phyloP scores from a whole-genome alignment of 2,329 filamentous ascomycete genomes.

The Diaporthe ilicicola region DNA sequence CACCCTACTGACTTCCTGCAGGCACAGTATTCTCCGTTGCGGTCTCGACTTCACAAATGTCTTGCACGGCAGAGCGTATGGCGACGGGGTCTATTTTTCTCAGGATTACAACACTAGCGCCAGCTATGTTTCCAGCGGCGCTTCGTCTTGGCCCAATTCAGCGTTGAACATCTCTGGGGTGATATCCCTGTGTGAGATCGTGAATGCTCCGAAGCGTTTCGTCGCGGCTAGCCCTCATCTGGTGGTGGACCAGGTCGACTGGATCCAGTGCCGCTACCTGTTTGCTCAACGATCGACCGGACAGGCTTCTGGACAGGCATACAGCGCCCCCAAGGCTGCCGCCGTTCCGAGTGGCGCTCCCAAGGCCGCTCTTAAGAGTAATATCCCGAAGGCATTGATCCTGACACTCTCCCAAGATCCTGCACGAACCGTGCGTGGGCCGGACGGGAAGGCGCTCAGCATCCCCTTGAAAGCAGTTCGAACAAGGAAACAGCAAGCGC shows the following conservation, averaged over 20 bases:
- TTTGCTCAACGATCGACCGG: slow-evolving; percentile 55
- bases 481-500: background rate
- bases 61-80: slow-evolving; percentile 73
- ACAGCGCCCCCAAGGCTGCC: slow-evolving; percentile 12
- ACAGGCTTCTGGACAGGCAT: background rate
- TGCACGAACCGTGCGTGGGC: slow-evolving; percentile 32
- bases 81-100: slow-evolving; percentile 86
- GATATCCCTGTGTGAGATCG: slow-evolving; percentile 84
- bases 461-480: slow-evolving; percentile 47
- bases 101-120: slow-evolving; percentile 63
- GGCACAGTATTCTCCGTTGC: slow-evolving; percentile 83
- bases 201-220: slow-evolving; percentile 76
- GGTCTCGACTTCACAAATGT: slow-evolving; percentile 77
- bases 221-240: slow-evolving; percentile 64
- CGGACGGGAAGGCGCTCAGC: slow-evolving; percentile 27
- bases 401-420: slow-evolving; percentile 34
- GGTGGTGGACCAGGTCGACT: slow-evolving; percentile 79
- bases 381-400: background rate
- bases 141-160: slow-evolving; percentile 71
- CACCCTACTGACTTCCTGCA: background rate
- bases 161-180: slow-evolving; percentile 65
- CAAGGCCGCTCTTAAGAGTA: background rate
- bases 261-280: slow-evolving; percentile 90
- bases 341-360: background rate
- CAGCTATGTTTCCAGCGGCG: slow-evolving; percentile 26